Evolutionary conservation across 202 grass and related monocot genomes (phyloP).

Genomic region (Zoysia matrella): DNA sequence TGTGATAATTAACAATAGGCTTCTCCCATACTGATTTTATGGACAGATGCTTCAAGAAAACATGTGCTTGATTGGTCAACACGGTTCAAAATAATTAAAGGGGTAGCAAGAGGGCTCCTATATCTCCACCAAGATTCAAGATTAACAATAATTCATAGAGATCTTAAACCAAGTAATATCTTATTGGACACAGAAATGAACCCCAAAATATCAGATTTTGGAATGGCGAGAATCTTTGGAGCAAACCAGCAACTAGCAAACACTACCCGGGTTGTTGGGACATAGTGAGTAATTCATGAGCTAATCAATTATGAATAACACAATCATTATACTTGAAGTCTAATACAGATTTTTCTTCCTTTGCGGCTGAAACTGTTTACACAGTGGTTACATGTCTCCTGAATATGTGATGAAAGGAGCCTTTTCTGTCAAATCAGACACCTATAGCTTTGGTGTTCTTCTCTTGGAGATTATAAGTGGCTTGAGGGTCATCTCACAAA

Average conservation of each 20-base stretch:
- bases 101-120: slow-evolving; percentile 48
- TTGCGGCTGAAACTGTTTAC: neutral
- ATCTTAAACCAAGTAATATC: slow-evolving; percentile 71
- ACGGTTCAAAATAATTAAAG: slow-evolving; percentile 55
- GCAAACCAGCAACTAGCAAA: slow-evolving; percentile 44
- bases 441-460: slow-evolving; percentile 65
- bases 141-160: slow-evolving; percentile 57
- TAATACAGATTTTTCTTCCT: neutral
- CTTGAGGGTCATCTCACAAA: slow-evolving; percentile 41
- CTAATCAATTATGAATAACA: neutral
- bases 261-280: slow-evolving; percentile 15
- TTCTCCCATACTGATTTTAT: neutral
- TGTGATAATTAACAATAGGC: neutral
- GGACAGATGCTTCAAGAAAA: slow-evolving; percentile 46
- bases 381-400: slow-evolving; percentile 71
- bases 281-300: slow-evolving; percentile 40
- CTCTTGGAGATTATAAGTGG: slow-evolving; percentile 61
- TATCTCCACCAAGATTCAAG: slow-evolving; percentile 67
- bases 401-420: slow-evolving; percentile 61
- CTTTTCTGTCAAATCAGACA: slow-evolving; percentile 72
- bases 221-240: slow-evolving; percentile 63
- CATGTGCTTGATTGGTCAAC: slow-evolving; percentile 53
- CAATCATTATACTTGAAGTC: neutral
- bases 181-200: slow-evolving; percentile 61
- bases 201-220: slow-evolving; percentile 74